Evolutionary conservation across 2,329 filamentous ascomycete species (phyloP).

Genomic region (Fusarium lyarnte): DNA sequence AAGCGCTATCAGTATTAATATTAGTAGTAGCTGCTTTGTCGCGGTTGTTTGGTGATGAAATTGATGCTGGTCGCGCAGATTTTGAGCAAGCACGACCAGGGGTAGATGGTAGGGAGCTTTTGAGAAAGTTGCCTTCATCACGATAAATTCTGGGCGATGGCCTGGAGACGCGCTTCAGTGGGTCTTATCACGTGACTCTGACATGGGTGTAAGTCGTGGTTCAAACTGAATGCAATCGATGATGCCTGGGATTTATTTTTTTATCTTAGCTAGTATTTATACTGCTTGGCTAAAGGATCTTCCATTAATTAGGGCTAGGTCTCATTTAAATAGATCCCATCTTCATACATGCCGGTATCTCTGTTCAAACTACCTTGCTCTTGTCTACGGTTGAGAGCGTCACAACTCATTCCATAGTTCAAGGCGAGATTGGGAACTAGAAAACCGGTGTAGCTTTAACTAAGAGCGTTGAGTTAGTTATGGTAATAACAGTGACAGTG

Average conservation of each 20-base stretch:
- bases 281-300: not conserved
- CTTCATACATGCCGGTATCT: not conserved
- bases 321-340: too few relatives aligned
- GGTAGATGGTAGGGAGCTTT: conserved; percentile 41
- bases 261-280: not conserved
- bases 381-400: too few relatives aligned
- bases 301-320: fast-evolving
- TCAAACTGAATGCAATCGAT: too few relatives aligned
- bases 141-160: conserved; percentile 49
- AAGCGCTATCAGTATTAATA: conserved; percentile 23
- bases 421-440: too few relatives aligned
- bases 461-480: too few relatives aligned
- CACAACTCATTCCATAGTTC: too few relatives aligned
- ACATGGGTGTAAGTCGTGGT: too few relatives aligned
- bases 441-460: too few relatives aligned
- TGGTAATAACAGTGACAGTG: too few relatives aligned
- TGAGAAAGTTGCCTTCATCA: conserved; percentile 41
- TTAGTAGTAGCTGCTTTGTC: not conserved
- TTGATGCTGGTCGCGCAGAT: conserved; percentile 43
- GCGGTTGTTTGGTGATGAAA: conserved; percentile 34
- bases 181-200: conserved; percentile 38
- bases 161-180: conserved; percentile 36
- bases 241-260: not conserved
- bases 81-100: conserved; percentile 43
- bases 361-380: not conserved